These are phyloP conservation scores for Fusarium sp. DNA, from an alignment of 2,329 filamentous ascomycete species.

Conservation along the genomic window DNA sequence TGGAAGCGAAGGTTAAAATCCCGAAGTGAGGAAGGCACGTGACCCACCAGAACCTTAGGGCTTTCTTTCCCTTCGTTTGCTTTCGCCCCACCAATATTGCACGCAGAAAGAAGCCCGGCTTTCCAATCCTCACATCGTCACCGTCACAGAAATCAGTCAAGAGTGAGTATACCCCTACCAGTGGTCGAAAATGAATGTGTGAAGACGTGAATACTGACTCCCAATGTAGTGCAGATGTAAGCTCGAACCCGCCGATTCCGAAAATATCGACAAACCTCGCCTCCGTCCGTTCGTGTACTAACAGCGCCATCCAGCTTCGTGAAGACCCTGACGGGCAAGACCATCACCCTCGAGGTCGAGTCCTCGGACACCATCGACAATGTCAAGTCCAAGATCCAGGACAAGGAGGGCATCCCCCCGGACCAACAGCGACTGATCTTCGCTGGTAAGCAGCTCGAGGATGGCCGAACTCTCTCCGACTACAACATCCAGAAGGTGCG, in stretches of 20 bases:
- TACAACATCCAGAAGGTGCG: constrained; percentile 99
- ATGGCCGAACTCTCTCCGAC: constrained; percentile 95
- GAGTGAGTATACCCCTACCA: constrained; percentile 62
- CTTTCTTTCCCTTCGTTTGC: constrained; percentile 48
- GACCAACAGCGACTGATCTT: constrained; percentile 99
- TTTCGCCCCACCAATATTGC: constrained; percentile 60
- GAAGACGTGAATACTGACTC: constrained; percentile 42
- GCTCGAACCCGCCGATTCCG: constrained; percentile 52
- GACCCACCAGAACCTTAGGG: constrained; percentile 52
- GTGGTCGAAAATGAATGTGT: constrained; percentile 20
- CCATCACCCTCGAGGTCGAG: constrained; percentile 99
- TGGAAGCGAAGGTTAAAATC: neutral
- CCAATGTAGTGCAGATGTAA: constrained; percentile 86
- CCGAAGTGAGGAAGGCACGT: constrained; percentile 41
- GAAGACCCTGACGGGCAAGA: constrained; percentile 99
- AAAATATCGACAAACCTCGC: constrained; percentile 36
- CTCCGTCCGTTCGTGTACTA: constrained; percentile 41
- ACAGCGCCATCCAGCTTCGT: constrained; percentile 80
- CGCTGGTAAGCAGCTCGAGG: constrained; percentile 98
- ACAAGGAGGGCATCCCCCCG: constrained; percentile 98
- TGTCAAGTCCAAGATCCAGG: constrained; percentile 99
- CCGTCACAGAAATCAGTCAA: constrained; percentile 66
- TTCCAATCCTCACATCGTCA: constrained; percentile 57
- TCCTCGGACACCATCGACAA: constrained; percentile 99
- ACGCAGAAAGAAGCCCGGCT: constrained; percentile 51